These are phyloP conservation scores for Lolium perenne DNA, from an alignment of 176 grass and related monocot species.

Conservation along the genomic window DNA sequence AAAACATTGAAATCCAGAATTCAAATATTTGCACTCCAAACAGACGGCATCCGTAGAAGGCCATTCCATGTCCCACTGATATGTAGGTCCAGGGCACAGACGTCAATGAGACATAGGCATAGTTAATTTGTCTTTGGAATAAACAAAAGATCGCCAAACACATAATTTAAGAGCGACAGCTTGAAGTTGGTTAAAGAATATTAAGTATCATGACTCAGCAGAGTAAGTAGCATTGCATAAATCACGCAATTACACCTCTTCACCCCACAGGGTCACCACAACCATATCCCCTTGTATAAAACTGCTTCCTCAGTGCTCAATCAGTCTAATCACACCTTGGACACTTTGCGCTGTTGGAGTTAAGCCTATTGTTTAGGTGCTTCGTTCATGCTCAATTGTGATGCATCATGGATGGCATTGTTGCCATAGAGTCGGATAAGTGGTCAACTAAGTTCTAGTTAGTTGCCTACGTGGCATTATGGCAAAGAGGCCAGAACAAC, in stretches of 20 bases:
- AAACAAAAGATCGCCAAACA: conserved; percentile 12
- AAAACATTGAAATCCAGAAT: conserved; percentile 19
- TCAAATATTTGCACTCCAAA: conserved; percentile 11
- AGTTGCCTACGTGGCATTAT: background rate
- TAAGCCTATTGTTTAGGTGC: background rate
- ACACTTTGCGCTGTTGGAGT: background rate
- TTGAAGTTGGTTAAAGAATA: conserved; percentile 20
- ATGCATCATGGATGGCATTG: background rate
- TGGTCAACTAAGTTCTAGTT: background rate
- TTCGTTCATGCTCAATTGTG: background rate
- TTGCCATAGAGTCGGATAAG: background rate
- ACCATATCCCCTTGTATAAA: background rate
- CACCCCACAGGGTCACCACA: conserved; percentile 7
- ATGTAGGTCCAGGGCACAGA: background rate
- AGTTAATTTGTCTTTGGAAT: background rate
- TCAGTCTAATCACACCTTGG: conserved; percentile 15
- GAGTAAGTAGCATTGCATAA: background rate
- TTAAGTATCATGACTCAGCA: background rate
- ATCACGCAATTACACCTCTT: background rate
- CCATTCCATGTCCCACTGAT: background rate
- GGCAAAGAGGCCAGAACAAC: background rate
- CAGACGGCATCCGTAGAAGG: background rate
- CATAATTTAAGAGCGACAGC: conserved; percentile 10
- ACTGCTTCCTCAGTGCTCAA: background rate
- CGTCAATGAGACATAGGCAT: conserved; percentile 4